Evolutionary conservation across 495 filamentous ascomycete genomes (phyloP).

Genomic region (Xylaria sp.): DNA sequence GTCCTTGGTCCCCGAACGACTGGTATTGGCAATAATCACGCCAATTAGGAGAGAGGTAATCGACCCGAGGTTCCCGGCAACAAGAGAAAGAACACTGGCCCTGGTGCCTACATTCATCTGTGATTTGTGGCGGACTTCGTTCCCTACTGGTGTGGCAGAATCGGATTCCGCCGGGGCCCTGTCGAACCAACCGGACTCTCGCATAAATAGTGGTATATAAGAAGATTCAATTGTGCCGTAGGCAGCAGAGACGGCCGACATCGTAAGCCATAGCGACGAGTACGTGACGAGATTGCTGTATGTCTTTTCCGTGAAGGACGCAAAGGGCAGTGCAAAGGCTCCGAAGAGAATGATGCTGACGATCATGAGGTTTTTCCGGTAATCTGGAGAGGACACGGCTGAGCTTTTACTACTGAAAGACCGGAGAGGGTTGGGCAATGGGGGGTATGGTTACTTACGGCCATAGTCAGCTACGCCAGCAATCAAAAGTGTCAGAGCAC

Average conservation of each 20-base stretch:
- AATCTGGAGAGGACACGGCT: conserved; percentile 24
- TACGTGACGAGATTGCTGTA: conserved; percentile 32
- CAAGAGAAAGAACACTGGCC: conserved; percentile 35
- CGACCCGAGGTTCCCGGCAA: conserved; percentile 34
- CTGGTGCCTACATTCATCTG: conserved; percentile 29
- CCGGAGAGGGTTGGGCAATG: too few relatives aligned
- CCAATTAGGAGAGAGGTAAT: conserved; percentile 34
- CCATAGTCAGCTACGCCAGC: conserved; percentile 36
- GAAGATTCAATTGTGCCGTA: conserved; percentile 35
- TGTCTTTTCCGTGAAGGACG: conserved; percentile 26
- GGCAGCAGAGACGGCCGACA: conserved; percentile 33
- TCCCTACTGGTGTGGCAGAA: background rate
- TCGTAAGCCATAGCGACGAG: conserved; percentile 26
- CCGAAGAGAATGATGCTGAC: conserved; percentile 37
- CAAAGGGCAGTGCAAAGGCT: conserved; percentile 34
- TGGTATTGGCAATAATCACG: conserved; percentile 35
- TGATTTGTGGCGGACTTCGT: conserved; percentile 21
- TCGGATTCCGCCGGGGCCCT: background rate
- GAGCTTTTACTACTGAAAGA: background rate
- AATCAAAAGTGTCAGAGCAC: conserved; percentile 31
- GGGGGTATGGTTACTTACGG: conserved; percentile 20
- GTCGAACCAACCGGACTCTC: conserved; percentile 34
- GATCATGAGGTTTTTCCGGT: conserved; percentile 38
- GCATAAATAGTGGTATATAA: conserved; percentile 40
- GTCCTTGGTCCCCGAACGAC: conserved; percentile 26